Percentiles rank a stretch among this genome's conserved stretches.
Conservation (phyloP, 768 basidiomycete species). For the Leucogyrophana mollusca region DNA sequence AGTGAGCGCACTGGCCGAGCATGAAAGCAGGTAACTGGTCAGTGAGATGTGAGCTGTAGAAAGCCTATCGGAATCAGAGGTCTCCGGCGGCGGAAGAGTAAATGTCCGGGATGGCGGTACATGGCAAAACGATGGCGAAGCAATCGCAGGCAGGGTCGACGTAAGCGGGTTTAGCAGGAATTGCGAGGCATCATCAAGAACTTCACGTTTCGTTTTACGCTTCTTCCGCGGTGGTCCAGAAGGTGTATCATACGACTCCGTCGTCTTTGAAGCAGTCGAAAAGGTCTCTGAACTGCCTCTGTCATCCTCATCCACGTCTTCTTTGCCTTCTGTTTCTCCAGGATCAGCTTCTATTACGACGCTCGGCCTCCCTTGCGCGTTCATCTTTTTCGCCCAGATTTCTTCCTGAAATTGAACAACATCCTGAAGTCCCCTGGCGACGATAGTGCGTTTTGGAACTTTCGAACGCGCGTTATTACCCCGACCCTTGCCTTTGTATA, state of each 20-base stretch:
- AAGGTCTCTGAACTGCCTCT: conserved; percentile 7
- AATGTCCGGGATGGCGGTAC: neutral
- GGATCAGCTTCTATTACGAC: conserved; percentile 38
- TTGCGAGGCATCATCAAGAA: conserved; percentile 46
- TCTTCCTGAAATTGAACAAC: conserved; percentile 68
- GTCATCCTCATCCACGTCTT: conserved; percentile 24
- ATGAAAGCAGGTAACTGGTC: conserved; percentile 56
- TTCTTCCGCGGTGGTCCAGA: conserved; percentile 24
- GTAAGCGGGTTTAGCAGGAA: conserved; percentile 62
- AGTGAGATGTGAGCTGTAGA: conserved; percentile 29
- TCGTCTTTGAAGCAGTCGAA: conserved; percentile 9
- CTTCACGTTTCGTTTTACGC: conserved; percentile 25
- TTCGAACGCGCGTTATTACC: conserved; percentile 50
- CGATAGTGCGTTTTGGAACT: conserved; percentile 58
- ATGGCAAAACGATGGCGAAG: conserved; percentile 8
- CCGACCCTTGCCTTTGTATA: conserved; percentile 30
- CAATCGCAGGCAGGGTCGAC: conserved; percentile 20
- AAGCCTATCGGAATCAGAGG: neutral
- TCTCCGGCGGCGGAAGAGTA: neutral
- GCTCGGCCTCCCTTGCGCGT: conserved; percentile 31
- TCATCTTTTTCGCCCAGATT: conserved; percentile 46
- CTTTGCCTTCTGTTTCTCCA: conserved; percentile 28
- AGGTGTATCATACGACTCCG: neutral
- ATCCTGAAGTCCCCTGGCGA: conserved; percentile 68
- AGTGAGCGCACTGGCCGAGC: conserved; percentile 28